A percentile compares a stretch with the other conserved stretches of the same genome.
Conservation (phyloP, 768 basidiomycete genomes). For the Leccinum sublutescens region DNA sequence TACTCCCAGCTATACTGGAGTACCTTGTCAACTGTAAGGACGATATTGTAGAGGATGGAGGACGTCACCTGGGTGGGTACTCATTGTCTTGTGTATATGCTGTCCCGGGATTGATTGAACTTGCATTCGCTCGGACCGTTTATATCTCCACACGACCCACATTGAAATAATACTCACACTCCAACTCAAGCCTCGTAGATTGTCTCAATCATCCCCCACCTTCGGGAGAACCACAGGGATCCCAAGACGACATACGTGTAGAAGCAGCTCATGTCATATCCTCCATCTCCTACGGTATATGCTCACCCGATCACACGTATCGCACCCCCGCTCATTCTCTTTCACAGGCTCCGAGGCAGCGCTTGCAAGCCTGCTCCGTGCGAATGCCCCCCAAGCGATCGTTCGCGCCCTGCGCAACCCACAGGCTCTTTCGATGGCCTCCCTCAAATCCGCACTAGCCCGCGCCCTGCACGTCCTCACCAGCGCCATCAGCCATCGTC, state of each 20-base stretch:
- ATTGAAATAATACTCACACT: not conserved
- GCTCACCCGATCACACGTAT: not conserved
- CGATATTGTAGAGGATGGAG: too few relatives aligned
- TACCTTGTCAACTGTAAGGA: too few relatives aligned
- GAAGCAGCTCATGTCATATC: constrained; percentile 77
- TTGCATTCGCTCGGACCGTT: too few relatives aligned
- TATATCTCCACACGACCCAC: not conserved
- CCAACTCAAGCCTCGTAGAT: constrained; percentile 53
- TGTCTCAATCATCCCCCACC: constrained; percentile 48
- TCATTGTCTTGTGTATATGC: too few relatives aligned
- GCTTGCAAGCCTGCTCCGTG: constrained; percentile 53
- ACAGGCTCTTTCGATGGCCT: constrained; percentile 28
- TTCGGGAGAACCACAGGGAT: constrained; percentile 34
- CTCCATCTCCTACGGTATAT: constrained; percentile 65
- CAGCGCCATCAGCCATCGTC: constrained; percentile 56
- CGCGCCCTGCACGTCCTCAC: constrained; percentile 63
- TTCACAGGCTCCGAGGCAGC: constrained; percentile 58
- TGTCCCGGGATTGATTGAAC: too few relatives aligned
- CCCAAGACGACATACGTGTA: constrained; percentile 53
- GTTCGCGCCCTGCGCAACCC: constrained; percentile 58
- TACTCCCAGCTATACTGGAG: too few relatives aligned
- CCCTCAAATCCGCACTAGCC: constrained; percentile 55
- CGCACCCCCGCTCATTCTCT: not conserved
- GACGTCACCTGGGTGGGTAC: too few relatives aligned
- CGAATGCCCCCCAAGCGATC: constrained; percentile 58